These are phyloP conservation scores for Acer saccharum DNA, from an alignment of 345 rosid genomes.

Conservation along the genomic window DNA sequence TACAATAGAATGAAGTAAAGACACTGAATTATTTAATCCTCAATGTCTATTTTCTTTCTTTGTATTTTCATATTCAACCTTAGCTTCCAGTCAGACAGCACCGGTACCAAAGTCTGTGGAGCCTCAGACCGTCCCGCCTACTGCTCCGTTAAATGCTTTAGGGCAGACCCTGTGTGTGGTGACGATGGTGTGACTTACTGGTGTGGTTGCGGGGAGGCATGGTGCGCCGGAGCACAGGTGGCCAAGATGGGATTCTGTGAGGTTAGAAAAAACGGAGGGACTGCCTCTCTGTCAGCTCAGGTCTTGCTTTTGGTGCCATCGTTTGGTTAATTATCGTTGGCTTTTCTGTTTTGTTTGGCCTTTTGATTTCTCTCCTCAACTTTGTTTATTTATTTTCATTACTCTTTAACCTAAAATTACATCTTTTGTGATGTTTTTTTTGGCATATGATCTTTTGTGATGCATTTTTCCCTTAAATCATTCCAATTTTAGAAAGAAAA, in stretches of 20 bases:
- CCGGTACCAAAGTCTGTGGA: not conserved
- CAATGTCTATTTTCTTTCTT: not conserved
- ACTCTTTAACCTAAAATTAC: no score
- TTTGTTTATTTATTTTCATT: no score
- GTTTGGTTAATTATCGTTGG: conserved; percentile 25
- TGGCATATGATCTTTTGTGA: no score
- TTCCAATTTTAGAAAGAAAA: no score
- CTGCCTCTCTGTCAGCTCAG: conserved; percentile 20
- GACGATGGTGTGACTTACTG: not conserved
- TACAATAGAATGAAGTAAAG: no score
- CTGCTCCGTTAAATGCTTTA: conserved; percentile 24
- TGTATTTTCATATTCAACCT: not conserved
- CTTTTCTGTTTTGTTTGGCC: conserved; percentile 23
- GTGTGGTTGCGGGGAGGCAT: conserved; percentile 36
- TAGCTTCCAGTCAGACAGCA: not conserved
- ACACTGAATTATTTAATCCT: not conserved
- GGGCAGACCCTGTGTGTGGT: conserved; percentile 37
- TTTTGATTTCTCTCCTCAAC: not conserved
- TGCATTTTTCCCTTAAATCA: no score
- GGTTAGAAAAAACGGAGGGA: conserved; percentile 23
- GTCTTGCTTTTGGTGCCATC: conserved; percentile 29
- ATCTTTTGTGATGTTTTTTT: no score
- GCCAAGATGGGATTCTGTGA: conserved; percentile 27
- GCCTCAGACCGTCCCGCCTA: not conserved
- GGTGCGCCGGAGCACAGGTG: conserved; percentile 20